Percentiles rank a stretch among this genome's conserved stretches.
Conservation (phyloP, 1,284 basidiomycete species). For the Boletus nobilissimus region DNA sequence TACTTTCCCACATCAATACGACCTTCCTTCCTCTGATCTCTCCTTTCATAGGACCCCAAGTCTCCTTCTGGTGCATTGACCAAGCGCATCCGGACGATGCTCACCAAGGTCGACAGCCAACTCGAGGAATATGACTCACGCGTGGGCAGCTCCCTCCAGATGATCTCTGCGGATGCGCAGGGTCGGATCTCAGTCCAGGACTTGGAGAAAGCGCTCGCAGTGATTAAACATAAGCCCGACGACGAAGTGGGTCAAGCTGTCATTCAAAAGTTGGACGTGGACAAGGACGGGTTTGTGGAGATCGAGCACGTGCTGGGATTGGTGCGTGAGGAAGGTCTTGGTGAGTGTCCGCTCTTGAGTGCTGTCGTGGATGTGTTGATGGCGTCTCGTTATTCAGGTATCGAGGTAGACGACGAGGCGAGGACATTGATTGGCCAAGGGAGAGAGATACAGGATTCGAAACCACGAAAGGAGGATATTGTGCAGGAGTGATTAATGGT, state of each 20-base stretch:
- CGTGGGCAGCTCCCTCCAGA: constrained; percentile 92
- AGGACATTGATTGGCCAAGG: constrained; percentile 79
- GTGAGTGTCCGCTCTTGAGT: constrained; percentile 50
- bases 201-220: constrained; percentile 88
- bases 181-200: constrained; percentile 94
- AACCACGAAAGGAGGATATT: constrained; percentile 88
- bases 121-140: constrained; percentile 91
- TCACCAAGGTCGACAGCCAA: constrained; percentile 95
- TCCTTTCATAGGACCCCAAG: constrained; percentile 68
- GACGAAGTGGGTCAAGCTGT: constrained; percentile 91
- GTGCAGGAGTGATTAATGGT: constrained; percentile 68
- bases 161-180: constrained; percentile 92
- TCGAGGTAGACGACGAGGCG: constrained; percentile 78
- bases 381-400: constrained; percentile 51
- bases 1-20: background rate
- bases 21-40: constrained; percentile 1
- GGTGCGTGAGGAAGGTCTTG: constrained; percentile 82
- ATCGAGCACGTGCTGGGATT: constrained; percentile 84
- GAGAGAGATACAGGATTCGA: constrained; percentile 77
- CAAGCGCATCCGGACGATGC: constrained; percentile 95
- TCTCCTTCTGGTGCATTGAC: constrained; percentile 85
- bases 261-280: constrained; percentile 94
- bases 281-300: constrained; percentile 95
- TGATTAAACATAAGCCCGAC: constrained; percentile 94
- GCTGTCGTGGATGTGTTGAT: background rate